Evolutionary conservation across 139 green algal species (phyloP), one percentile per base, ranked within the genome.

Genomic region (Raphidocelis subcapitata): DNA sequence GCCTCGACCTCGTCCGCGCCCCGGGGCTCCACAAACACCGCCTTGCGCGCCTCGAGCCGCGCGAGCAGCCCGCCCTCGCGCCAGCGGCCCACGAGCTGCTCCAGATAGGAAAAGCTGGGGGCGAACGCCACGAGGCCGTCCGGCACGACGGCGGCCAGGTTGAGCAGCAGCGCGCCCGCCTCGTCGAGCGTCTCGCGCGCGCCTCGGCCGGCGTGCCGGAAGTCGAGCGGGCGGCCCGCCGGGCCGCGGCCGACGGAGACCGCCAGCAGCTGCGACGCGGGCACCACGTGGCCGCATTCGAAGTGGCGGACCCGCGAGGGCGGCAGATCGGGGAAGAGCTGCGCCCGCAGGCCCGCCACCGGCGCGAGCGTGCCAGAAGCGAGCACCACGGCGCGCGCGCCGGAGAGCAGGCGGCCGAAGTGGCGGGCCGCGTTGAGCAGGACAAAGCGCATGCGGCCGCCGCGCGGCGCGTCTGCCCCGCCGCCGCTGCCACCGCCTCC

Each of bases 351-450:
- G 62, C 65, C 55, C 28, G 44, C 63, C 20, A 93, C 37, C 0
- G 95, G 95, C 2, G 92, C 86, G 20, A 99, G 86, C 0, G 95
- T 99, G 70, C 95, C 95, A 2, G 88, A 94, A 20, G 92, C 93
- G 1, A 99, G 86, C 21, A 99, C 72, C 3, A 98, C 90, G 16
- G 91, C 83, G 31, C 87, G 82, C 2, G 90, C 79, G 44, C 18
- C 20, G 3, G 57, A 18, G 16, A 90, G 62, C 28, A 88, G 37
- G 47, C 32, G 59, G 36, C 80, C 74, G 55, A 98, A 98, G 33
- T 92, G 85, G 0, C 75, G 73, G 3, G 90, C 89, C 3, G 95
- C 89, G 64, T 98, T 97, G n/a, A 99, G 91, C 67, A 97, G 84
- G 8, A 97, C 82, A 69, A 93, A 97, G 68, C 84, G 84, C 20